Evolutionary conservation across 306 rosid genomes (phyloP).

Genomic region (Gillenia trifoliata): DNA sequence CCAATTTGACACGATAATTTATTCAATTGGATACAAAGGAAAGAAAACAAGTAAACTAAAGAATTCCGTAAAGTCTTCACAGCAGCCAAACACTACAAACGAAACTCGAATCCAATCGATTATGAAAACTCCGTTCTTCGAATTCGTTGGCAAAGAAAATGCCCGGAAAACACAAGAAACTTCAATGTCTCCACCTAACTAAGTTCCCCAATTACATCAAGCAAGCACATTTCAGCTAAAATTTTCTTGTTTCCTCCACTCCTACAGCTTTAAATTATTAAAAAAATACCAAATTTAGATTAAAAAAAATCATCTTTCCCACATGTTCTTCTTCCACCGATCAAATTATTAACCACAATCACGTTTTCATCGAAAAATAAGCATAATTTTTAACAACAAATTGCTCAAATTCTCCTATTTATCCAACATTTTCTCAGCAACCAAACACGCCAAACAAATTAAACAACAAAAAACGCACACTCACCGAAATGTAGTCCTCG

Average conservation of each 20-base stretch:
- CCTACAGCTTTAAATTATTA: background rate
- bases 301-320: background rate
- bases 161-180: background rate
- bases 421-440: conserved; percentile 17
- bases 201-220: background rate
- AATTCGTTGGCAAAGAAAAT: background rate
- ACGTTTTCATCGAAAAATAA: background rate
- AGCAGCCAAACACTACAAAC: conserved; percentile 30
- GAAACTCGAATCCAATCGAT: background rate
- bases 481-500: conserved; percentile 70
- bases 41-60: conserved; percentile 28
- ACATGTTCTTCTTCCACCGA: background rate
- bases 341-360: background rate
- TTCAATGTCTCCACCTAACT: background rate
- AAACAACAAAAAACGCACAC: background rate
- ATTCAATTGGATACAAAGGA: conserved; percentile 2
- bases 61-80: background rate
- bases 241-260: conserved; percentile 4
- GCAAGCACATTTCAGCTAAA: background rate
- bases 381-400: background rate
- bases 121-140: background rate
- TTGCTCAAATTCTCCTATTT: background rate
- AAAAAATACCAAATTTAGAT: background rate
- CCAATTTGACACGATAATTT: background rate
- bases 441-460: background rate